Evolutionary conservation across 768 basidiomycete species (phyloP).

Genomic region (Calocera cornea): DNA sequence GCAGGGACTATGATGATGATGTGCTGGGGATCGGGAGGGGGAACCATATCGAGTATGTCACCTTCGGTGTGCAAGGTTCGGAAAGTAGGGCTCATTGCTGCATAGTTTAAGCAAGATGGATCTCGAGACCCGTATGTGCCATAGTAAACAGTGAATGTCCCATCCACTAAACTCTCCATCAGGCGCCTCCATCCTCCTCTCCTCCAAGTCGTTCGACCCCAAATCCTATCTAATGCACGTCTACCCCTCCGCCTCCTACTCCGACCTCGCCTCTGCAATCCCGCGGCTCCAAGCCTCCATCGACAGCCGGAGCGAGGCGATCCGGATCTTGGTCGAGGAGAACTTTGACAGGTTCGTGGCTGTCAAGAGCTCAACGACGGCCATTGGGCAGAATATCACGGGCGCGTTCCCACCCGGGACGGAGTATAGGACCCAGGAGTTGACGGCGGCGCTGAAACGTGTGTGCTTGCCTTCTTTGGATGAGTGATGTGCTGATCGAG

Average conservation of each 20-base stretch:
- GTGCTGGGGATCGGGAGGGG: constrained; percentile 49
- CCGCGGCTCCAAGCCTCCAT: constrained; percentile 60
- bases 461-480: constrained; percentile 16
- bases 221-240: constrained; percentile 82
- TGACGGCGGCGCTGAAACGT: constrained; percentile 81
- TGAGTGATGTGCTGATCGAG: neutral
- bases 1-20: constrained; percentile 52
- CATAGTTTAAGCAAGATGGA: constrained; percentile 45
- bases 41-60: constrained; percentile 27
- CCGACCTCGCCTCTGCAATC: constrained; percentile 74
- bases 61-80: constrained; percentile 41
- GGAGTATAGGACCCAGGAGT: constrained; percentile 70
- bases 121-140: constrained; percentile 56
- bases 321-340: constrained; percentile 87
- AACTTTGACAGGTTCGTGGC: constrained; percentile 97
- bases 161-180: constrained; percentile 11
- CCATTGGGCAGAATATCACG: constrained; percentile 87
- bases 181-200: constrained; percentile 74
- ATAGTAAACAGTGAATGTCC: constrained; percentile 13
- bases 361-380: constrained; percentile 93
- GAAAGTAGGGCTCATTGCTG: constrained; percentile 25
- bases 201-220: constrained; percentile 91
- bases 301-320: constrained; percentile 86
- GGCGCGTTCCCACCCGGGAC: constrained; percentile 63
- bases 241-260: constrained; percentile 90